Evolutionary conservation across 1,284 basidiomycete genomes (phyloP).

Genomic region (Sutorius eximius): DNA sequence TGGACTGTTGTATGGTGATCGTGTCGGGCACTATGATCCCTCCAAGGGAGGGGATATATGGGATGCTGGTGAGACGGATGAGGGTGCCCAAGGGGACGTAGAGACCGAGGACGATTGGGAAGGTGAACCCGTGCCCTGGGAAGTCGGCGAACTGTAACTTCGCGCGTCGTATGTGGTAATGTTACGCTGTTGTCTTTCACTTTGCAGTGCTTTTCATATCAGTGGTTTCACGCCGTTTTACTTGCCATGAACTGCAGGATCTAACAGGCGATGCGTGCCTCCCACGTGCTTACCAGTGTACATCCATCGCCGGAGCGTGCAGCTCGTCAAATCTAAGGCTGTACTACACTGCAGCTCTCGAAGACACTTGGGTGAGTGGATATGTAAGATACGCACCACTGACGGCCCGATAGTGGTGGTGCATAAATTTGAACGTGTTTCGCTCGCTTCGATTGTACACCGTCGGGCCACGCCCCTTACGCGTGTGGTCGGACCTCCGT

Average conservation of each 20-base stretch:
- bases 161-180: slow-evolving; percentile 25
- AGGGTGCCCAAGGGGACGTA: slow-evolving; percentile 30
- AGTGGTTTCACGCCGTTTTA: slow-evolving; percentile 27
- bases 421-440: slow-evolving; percentile 4
- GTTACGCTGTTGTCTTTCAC: slow-evolving; percentile 22
- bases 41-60: slow-evolving; percentile 69
- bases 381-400: slow-evolving; percentile 12
- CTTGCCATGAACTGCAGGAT: slow-evolving; percentile 23
- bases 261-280: slow-evolving; percentile 31
- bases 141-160: slow-evolving; percentile 64
- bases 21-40: slow-evolving; percentile 57
- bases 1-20: slow-evolving; percentile 57
- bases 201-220: slow-evolving; percentile 38
- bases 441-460: slow-evolving; percentile 16
- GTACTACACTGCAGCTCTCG: slow-evolving; percentile 12
- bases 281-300: slow-evolving; percentile 27
- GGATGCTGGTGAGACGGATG: slow-evolving; percentile 67
- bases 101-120: slow-evolving; percentile 78
- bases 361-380: slow-evolving; percentile 14
- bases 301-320: not conserved
- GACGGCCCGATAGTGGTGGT: slow-evolving; percentile 9
- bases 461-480: slow-evolving; percentile 23
- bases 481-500: slow-evolving; percentile 30
- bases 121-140: slow-evolving; percentile 77
- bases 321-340: slow-evolving; percentile 7